Evolutionary conservation across 2,329 filamentous ascomycete genomes (phyloP).

Genomic region (Hymenoscyphus occultus): DNA sequence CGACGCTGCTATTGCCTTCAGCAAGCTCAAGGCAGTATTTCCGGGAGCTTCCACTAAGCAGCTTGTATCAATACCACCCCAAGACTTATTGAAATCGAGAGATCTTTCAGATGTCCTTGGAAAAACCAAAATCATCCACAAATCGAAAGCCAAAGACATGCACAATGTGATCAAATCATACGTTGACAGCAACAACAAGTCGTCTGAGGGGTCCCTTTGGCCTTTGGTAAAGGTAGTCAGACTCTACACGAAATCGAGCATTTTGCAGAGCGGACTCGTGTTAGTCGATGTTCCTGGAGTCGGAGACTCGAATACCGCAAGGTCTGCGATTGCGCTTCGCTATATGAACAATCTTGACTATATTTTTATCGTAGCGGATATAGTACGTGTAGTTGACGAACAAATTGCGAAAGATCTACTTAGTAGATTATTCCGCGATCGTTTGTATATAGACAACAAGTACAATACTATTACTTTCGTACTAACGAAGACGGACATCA

Average conservation of each 20-base stretch:
- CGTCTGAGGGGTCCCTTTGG: conserved; percentile 40
- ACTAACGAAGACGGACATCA: conserved; percentile 4
- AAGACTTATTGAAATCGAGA: conserved; percentile 31
- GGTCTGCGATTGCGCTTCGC: conserved; percentile 42
- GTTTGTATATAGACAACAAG: not conserved
- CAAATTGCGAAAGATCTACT: conserved; percentile 38
- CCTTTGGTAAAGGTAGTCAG: conserved; percentile 39
- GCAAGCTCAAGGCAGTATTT: conserved; percentile 38
- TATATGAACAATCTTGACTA: conserved; percentile 47
- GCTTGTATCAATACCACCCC: conserved; percentile 41
- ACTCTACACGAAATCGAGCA: conserved; percentile 44
- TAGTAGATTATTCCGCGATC: not conserved
- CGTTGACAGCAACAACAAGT: conserved; percentile 15
- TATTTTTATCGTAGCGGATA: conserved; percentile 46
- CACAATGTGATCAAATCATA: conserved; percentile 16
- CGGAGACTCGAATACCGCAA: conserved; percentile 47
- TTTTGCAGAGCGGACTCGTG: conserved; percentile 47
- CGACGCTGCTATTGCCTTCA: conserved; percentile 38
- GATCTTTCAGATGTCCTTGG: conserved; percentile 34
- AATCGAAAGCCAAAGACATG: conserved; percentile 3
- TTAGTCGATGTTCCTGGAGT: conserved; percentile 54
- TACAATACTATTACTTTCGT: not conserved
- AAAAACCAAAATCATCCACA: conserved; percentile 6
- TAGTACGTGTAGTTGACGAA: conserved; percentile 47
- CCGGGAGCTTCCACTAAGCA: not conserved